phyloP scores from a whole-genome alignment of 1,139 yeast species.

The Hansenula sp. region DNA sequence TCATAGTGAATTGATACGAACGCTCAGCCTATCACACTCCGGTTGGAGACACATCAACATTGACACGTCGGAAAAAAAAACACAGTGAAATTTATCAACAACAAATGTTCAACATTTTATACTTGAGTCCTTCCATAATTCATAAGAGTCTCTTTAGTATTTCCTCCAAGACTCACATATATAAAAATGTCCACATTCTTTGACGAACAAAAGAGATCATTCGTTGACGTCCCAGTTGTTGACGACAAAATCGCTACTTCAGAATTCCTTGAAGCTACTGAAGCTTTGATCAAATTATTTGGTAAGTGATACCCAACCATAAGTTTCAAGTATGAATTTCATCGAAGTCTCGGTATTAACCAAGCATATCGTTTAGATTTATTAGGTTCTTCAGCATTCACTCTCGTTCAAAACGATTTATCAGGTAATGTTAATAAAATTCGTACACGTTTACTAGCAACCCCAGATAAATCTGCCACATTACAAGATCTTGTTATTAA shows the following conservation, averaged over 20 bases:
- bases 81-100: background rate
- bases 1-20: background rate
- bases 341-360: too few species aligned
- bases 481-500: conserved; percentile 72
- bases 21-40: background rate
- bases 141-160: too few species aligned
- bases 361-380: conserved; percentile 41
- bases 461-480: conserved; percentile 61
- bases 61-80: background rate
- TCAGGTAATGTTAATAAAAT: conserved; percentile 81
- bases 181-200: conserved; percentile 62
- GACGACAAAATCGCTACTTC: conserved; percentile 68
- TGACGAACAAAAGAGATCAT: conserved; percentile 71
- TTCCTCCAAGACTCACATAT: background rate
- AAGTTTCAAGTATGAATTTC: background rate
- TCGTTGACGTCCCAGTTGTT: conserved; percentile 66
- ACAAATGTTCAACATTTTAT: too few species aligned
- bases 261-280: conserved; percentile 79
- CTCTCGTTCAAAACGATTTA: conserved; percentile 86
- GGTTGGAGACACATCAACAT: background rate
- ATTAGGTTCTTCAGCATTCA: conserved; percentile 80
- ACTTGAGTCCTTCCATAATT: too few species aligned
- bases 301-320: conserved; percentile 35
- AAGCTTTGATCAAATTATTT: conserved; percentile 76
- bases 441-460: conserved; percentile 58